Percentiles rank a stretch among this genome's conserved stretches.
These are phyloP conservation scores for Solanum hybrid DNA, from an alignment of 305 asterid species.

Conservation along the genomic window DNA sequence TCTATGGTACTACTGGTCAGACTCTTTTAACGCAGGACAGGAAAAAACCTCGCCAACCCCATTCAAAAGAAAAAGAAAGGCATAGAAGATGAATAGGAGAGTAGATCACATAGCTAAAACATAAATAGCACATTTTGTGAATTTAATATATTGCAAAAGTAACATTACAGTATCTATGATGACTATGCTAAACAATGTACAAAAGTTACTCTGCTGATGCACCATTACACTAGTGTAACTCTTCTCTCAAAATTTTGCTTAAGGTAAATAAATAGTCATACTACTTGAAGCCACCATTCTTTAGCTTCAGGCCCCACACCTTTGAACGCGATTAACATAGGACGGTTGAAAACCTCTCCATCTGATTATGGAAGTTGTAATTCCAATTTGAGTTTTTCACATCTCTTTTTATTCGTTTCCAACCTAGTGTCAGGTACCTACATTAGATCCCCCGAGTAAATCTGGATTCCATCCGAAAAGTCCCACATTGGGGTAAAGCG, in stretches of 20 bases:
- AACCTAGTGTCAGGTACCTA: accelerated
- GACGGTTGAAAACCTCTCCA: background rate
- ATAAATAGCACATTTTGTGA: background rate
- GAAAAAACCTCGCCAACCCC: background rate
- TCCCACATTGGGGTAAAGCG: background rate
- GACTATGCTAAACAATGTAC: background rate
- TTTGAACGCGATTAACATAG: background rate
- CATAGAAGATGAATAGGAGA: background rate
- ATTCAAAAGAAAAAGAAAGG: background rate
- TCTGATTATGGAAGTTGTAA: background rate
- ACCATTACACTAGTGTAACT: background rate
- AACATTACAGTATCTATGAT: background rate
- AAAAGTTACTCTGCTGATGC: background rate
- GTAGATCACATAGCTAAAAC: background rate
- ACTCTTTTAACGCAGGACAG: background rate
- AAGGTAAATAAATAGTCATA: background rate
- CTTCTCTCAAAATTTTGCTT: background rate
- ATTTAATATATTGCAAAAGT: background rate
- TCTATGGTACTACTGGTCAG: background rate
- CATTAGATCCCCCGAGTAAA: background rate
- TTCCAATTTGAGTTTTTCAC: background rate
- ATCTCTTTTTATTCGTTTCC: background rate
- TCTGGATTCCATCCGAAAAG: background rate
- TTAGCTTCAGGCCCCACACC: background rate
- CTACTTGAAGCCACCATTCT: background rate